Base-by-base conservation (phyloP, 2,329 filamentous ascomycete genomes). In the Cytospora mali region DNA sequence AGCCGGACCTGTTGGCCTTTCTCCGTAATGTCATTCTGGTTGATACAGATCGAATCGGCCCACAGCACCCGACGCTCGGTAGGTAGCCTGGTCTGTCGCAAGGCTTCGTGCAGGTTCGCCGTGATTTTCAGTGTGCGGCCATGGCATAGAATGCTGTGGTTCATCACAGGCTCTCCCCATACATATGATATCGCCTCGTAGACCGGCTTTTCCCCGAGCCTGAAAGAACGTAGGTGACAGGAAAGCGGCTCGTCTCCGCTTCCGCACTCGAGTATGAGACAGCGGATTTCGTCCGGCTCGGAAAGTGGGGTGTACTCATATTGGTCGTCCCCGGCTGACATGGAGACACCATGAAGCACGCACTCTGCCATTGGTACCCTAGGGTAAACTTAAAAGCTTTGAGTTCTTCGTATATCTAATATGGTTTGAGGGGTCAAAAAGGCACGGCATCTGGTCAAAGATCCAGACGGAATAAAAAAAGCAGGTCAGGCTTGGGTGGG, bases 161-260 rank as follows among this genome's bases (percentile, higher is more conserved):
- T 18, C 9, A 14, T 42, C 5, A 10, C 23, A 7, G 14, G 7
- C 10, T 18, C 18, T 16, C 59, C 59, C 53, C 53, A 62, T 6
- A 57, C 59, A 16, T 62, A 62, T 6, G 53, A 62, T n/a, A 62
- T 51, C 1, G 42, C 28, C 25, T 53, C 52, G 16, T n/a, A 62
- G 5, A 21, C 18, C 5, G 29, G 16, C 21, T 23, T 13, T 6
- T 35, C 21, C 3, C 29, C 23, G 11, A 51, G 42, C 3, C 28
- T 58, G 46, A 31, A 3, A 21, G 31, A 28, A 2, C 25, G 18
- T 31, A 53, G 1, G 11, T 31, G 21, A 33, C 50, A 53, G 28
- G 21, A 4, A n/a, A 53, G 2, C 13, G 50, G 50, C 9, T 53
- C 50, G 5, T 33, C 21, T 13, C 27, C 18, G 21, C 6, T 33